A percentile compares a stretch with the other conserved stretches of the same genome.
phyloP scores from a whole-genome alignment of 441 rosid genomes.

The Pelargonium myrrhifolium region DNA sequence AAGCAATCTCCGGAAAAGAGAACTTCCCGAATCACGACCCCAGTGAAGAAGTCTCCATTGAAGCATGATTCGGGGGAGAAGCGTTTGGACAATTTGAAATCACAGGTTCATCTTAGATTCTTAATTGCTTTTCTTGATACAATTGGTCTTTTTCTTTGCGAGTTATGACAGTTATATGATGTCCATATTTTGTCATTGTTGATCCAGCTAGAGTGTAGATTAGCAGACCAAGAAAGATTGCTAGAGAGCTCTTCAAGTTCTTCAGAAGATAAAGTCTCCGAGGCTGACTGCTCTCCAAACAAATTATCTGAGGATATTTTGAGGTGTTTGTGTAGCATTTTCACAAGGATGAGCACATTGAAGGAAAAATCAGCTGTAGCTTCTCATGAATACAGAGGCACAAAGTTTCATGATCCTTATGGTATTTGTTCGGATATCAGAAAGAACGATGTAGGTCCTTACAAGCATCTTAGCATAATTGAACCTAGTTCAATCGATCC shows the following conservation, averaged over 20 bases:
- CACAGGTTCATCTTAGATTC: conserved; percentile 23
- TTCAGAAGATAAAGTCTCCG: conserved; percentile 1
- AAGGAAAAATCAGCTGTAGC: conserved; percentile 1
- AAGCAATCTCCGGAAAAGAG: conserved; percentile 54
- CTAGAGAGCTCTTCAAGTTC: conserved; percentile 12
- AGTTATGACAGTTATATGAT: neutral
- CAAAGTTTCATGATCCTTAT: conserved; percentile 44
- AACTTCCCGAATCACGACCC: conserved; percentile 36
- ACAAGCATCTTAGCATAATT: conserved; percentile 44
- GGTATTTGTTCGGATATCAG: conserved; percentile 36
- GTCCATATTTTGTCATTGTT: neutral
- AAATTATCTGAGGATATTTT: conserved; percentile 22
- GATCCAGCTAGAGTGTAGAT: conserved; percentile 21
- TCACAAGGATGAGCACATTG: conserved; percentile 19
- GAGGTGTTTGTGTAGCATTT: conserved; percentile 18
- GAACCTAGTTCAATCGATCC: conserved; percentile 51
- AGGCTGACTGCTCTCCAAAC: conserved; percentile 19
- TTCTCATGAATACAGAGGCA: conserved; percentile 9
- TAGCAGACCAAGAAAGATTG: conserved; percentile 13
- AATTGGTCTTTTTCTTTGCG: neutral
- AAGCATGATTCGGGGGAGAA: conserved; percentile 31
- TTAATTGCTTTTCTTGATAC: neutral
- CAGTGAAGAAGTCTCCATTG: conserved; percentile 40
- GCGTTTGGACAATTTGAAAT: conserved; percentile 20
- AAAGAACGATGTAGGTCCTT: conserved; percentile 58